Percentiles rank a stretch among this genome's conserved stretches.
phyloP scores from a whole-genome alignment of 169 alveolate species.

The Eimeria brunetti region DNA sequence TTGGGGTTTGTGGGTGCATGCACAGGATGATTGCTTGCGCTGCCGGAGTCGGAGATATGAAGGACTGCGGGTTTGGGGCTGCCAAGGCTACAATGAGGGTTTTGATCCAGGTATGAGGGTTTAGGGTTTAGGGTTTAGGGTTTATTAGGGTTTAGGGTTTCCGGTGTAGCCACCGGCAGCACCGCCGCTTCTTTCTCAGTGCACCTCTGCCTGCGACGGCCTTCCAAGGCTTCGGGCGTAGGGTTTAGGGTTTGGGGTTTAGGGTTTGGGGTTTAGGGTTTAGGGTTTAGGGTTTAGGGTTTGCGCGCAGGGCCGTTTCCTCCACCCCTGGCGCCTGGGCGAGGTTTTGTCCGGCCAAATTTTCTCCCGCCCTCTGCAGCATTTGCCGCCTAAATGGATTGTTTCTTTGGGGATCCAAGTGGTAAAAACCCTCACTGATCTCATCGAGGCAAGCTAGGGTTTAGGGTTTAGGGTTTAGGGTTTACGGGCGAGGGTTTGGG shows the following conservation, averaged over 20 bases:
- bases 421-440: conserved; percentile 25
- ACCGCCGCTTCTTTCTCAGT: not conserved
- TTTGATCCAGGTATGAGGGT: not conserved
- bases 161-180: not conserved
- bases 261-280: not conserved
- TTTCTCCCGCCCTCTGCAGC: conserved; percentile 35
- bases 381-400: conserved; percentile 59
- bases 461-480: not conserved
- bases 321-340: conserved; percentile 53
- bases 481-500: no score
- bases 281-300: conserved; percentile 2
- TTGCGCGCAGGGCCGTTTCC: conserved; percentile 65
- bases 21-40: not conserved
- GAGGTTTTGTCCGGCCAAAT: conserved; percentile 55
- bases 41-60: not conserved
- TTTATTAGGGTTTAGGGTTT: not conserved
- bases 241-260: not conserved
- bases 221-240: not conserved
- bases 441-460: conserved; percentile 8
- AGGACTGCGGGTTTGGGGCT: not conserved
- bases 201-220: not conserved
- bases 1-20: not conserved
- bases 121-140: not conserved
- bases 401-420: conserved; percentile 46
- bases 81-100: not conserved